Evolutionary conservation across 345 rosid genomes (phyloP), one percentile per base, ranked within the genome.

Genomic region (Syzygium aromaticum): DNA sequence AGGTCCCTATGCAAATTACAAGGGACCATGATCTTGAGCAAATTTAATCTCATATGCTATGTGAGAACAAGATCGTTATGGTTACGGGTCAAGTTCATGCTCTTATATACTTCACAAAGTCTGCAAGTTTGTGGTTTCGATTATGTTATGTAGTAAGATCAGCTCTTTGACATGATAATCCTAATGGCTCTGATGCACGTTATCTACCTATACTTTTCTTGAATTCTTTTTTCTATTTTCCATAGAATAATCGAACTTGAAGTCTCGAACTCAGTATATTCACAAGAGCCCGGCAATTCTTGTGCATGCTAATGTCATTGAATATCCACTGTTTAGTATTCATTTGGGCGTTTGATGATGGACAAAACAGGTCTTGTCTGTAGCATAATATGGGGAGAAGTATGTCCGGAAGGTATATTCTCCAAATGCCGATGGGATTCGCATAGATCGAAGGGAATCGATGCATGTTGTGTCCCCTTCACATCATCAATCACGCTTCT

Each of bases 171-270:
- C 25, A 3, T 0, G 25, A 33, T 33, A 17, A 67, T 21, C 7
- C 3, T 8, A 19, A 19, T 22, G 2, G 25, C 22, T 67, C 6
- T 33, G 38, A 67, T 38, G 11, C 3, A 0, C 8, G 0, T 19
- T 33, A 21, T 73, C 8, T 0, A 1, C 4, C 11, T 11, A 19
- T 73, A 5, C 15, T 73, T 73, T 73, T 73, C 14, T 38, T 0
- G 8, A 73, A 73, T 0, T 3, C 1, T 11, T 33, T 17, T 14
- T 73, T 73, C 22, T 30, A 6, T 16, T 67, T 64, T 30, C 22
- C 25, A 0, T 21, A 25, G 49, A 73, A 38, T 11, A 19, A 19
- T 22, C 14, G 14, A 73, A 38, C n/a, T 56, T 5, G 25, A 54
- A 54, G 25, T 6, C 57, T 56, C 3, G n/a, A 56, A 25, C 49